phyloP scores from a whole-genome alignment of 306 rosid genomes.

The Vigna nakashimae region DNA sequence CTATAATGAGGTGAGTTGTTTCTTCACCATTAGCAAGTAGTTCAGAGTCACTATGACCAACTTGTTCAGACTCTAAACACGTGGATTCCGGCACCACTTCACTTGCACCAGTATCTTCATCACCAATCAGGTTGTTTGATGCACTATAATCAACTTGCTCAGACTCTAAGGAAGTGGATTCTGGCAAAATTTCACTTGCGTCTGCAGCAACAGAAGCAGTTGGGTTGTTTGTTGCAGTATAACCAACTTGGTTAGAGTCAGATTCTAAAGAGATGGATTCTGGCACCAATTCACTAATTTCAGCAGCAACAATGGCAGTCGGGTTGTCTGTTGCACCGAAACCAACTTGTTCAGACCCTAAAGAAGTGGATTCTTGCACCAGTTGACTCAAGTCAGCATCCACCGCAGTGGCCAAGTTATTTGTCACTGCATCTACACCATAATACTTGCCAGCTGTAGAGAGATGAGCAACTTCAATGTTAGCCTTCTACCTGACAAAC shows the following conservation, averaged over 20 bases:
- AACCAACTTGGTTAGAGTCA: constrained; percentile 13
- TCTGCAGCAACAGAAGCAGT: constrained; percentile 16
- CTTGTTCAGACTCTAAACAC: constrained; percentile 25
- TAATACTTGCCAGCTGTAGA: constrained; percentile 51
- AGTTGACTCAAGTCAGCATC: constrained; percentile 32
- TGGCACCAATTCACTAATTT: constrained; percentile 24
- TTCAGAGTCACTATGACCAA: constrained; percentile 17
- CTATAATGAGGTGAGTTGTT: constrained; percentile 23
- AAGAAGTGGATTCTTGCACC: constrained; percentile 18
- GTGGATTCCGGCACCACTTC: constrained; percentile 23
- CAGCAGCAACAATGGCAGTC: constrained; percentile 10
- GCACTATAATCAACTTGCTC: constrained; percentile 38
- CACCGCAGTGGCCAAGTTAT: constrained; percentile 12
- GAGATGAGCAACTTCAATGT: constrained; percentile 62
- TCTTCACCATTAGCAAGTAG: constrained; percentile 43
- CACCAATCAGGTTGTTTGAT: constrained; percentile 5
- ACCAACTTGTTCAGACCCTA: constrained; percentile 19
- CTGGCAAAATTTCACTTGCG: constrained; percentile 22
- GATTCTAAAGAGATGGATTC: constrained; percentile 27
- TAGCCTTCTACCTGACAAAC: constrained; percentile 58
- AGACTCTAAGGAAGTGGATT: constrained; percentile 36
- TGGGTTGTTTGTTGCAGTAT: neutral
- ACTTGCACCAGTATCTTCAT: constrained; percentile 18
- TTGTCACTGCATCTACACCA: constrained; percentile 28
- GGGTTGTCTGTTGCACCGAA: neutral